Evolutionary conservation across 352 stramenopile genomes (phyloP).

Genomic region (Phytophthora ramorum): DNA sequence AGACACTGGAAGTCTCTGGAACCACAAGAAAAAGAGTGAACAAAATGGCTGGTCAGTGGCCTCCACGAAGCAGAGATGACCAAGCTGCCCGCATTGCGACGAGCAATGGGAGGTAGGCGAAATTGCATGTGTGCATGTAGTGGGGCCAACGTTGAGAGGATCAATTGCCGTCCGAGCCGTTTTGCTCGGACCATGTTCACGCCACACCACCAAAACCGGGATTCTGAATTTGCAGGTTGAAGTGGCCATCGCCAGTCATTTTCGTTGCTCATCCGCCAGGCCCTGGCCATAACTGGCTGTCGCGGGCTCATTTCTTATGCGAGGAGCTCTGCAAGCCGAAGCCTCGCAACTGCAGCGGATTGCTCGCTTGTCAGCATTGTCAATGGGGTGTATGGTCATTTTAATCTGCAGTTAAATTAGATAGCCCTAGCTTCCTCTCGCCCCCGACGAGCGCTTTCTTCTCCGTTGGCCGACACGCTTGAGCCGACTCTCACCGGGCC

Average conservation of each 20-base stretch:
- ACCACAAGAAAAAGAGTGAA: conserved; percentile 10
- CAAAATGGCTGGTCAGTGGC: conserved; percentile 4
- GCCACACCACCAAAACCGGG: conserved; percentile 26
- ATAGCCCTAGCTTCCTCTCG: conserved; percentile 15
- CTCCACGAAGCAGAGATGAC: background rate
- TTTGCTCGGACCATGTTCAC: background rate
- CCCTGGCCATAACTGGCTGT: background rate
- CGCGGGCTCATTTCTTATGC: conserved; percentile 6
- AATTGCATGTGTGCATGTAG: too few species aligned
- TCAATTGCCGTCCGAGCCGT: too few species aligned
- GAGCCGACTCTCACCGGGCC: conserved; percentile 17
- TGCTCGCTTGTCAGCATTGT: conserved; percentile 4
- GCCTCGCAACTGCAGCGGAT: background rate
- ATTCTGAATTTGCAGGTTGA: conserved; percentile 14
- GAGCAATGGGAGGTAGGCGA: too few species aligned
- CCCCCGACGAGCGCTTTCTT: background rate
- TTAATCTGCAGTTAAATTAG: conserved; percentile 18
- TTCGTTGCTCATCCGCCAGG: conserved; percentile 9
- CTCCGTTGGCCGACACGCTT: background rate
- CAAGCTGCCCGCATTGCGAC: too few species aligned
- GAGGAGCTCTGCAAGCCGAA: background rate
- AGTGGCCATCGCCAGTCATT: conserved; percentile 5
- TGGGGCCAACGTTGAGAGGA: too few species aligned
- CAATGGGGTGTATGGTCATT: conserved; percentile 1
- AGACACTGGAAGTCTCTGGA: conserved; percentile 2